phyloP scores from a whole-genome alignment of 345 rosid species.

The Gossypium longicalyx region DNA sequence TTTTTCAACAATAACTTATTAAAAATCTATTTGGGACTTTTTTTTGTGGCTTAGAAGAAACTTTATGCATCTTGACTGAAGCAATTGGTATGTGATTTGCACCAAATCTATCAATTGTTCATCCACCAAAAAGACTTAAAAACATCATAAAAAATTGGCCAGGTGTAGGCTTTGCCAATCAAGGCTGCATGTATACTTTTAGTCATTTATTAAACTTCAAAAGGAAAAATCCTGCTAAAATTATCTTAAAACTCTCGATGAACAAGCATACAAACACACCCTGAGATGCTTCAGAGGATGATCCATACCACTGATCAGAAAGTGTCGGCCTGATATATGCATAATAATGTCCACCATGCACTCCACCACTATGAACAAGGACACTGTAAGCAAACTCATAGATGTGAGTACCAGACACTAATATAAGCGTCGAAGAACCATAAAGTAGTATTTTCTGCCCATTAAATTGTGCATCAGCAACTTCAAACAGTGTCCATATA shows the following conservation, averaged over 20 bases:
- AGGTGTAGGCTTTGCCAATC: background rate
- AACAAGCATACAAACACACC: background rate
- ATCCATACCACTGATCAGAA: constrained; percentile 79
- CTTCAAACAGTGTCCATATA: background rate
- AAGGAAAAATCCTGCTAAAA: background rate
- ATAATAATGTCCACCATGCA: constrained; percentile 95
- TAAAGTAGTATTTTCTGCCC: background rate
- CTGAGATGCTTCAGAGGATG: background rate
- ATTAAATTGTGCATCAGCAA: background rate
- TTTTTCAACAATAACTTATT: background rate
- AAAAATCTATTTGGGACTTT: background rate
- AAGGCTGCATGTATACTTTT: background rate
- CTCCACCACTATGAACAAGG: constrained; percentile 95
- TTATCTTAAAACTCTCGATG: background rate
- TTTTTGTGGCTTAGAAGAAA: background rate
- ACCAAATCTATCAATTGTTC: background rate
- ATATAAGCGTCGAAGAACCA: background rate
- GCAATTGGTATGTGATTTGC: background rate
- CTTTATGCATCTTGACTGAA: background rate
- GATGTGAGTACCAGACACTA: constrained; percentile 12
- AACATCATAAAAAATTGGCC: too few relatives aligned
- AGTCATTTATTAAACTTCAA: constrained; percentile 3
- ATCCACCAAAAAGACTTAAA: background rate
- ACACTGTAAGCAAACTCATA: constrained; percentile 59
- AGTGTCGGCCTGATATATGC: constrained; percentile 97